These are phyloP conservation scores for Talaromyces trachyspermus DNA, from an alignment of 495 filamentous ascomycete genomes.

Conservation along the genomic window DNA sequence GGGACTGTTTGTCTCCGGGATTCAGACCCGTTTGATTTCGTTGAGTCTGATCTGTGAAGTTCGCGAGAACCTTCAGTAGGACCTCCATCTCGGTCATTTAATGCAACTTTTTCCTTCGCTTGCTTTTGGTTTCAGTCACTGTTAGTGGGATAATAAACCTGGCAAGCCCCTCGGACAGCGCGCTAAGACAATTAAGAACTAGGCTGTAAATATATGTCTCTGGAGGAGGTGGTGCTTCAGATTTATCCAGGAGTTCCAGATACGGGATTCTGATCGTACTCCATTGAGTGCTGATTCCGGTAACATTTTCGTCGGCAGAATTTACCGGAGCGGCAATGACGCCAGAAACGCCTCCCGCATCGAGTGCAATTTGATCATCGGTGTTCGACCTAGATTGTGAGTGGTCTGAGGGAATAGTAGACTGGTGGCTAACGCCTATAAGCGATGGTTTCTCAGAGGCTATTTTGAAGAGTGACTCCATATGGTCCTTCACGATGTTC, in stretches of 20 bases:
- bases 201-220: constrained; percentile 93
- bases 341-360: constrained; percentile 80
- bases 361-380: constrained; percentile 76
- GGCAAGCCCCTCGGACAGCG: constrained; percentile 82
- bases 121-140: constrained; percentile 51
- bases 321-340: constrained; percentile 74
- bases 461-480: constrained; percentile 75
- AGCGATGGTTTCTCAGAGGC: constrained; percentile 82
- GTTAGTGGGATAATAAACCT: constrained; percentile 89
- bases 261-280: constrained; percentile 82
- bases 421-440: constrained; percentile 83
- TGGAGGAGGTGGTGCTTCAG: constrained; percentile 71
- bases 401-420: constrained; percentile 57
- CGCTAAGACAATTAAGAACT: constrained; percentile 78
- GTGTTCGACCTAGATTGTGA: constrained; percentile 37
- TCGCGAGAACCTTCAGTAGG: constrained; percentile 34
- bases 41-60: constrained; percentile 28
- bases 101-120: constrained; percentile 42
- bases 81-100: constrained; percentile 28
- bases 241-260: constrained; percentile 90
- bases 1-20: constrained; percentile 56
- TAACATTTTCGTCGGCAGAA: constrained; percentile 51
- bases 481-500: constrained; percentile 69
- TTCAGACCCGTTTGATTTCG: constrained; percentile 29
- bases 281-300: constrained; percentile 83